A percentile compares a stretch with the other conserved stretches of the same genome.
phyloP scores from a whole-genome alignment of 345 rosid species.

The Acer negundo region DNA sequence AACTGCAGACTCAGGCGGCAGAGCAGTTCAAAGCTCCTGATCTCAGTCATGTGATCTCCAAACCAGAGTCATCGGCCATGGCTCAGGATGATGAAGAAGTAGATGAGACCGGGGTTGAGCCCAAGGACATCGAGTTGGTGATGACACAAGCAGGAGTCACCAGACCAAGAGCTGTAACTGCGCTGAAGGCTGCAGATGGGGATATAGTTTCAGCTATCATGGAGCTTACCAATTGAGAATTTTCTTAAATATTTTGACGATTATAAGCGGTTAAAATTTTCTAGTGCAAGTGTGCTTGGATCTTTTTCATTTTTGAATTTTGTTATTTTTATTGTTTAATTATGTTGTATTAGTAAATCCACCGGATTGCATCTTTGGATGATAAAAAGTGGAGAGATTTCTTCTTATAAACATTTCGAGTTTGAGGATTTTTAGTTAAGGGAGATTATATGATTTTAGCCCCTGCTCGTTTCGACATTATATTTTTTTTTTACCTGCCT shows the following conservation, averaged over 20 bases:
- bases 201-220: slow-evolving; percentile 88
- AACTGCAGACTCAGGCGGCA: slow-evolving; percentile 81
- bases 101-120: slow-evolving; percentile 84
- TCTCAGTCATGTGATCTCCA: slow-evolving; percentile 51
- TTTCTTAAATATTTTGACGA: background rate
- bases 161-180: slow-evolving; percentile 67
- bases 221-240: slow-evolving; percentile 77
- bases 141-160: slow-evolving; percentile 94
- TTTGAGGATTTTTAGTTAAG: background rate
- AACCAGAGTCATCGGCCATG: slow-evolving; percentile 60
- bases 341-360: slow-evolving; percentile 1
- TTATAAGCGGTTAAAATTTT: background rate
- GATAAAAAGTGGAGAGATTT: slow-evolving; percentile 1
- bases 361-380: background rate
- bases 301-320: background rate
- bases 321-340: background rate
- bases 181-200: slow-evolving; percentile 74
- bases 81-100: slow-evolving; percentile 85
- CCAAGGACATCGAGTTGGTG: slow-evolving; percentile 84
- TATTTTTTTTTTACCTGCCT: no score
- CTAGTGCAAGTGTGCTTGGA: background rate
- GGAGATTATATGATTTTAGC: no score
- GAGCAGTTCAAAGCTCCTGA: slow-evolving; percentile 85
- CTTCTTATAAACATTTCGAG: background rate
- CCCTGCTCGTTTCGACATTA: no score